Percentiles rank a stretch among this genome's conserved stretches.
Evolutionary conservation across 176 grass and related monocot genomes (phyloP).

Genomic region (Panicum miliaceum): DNA sequence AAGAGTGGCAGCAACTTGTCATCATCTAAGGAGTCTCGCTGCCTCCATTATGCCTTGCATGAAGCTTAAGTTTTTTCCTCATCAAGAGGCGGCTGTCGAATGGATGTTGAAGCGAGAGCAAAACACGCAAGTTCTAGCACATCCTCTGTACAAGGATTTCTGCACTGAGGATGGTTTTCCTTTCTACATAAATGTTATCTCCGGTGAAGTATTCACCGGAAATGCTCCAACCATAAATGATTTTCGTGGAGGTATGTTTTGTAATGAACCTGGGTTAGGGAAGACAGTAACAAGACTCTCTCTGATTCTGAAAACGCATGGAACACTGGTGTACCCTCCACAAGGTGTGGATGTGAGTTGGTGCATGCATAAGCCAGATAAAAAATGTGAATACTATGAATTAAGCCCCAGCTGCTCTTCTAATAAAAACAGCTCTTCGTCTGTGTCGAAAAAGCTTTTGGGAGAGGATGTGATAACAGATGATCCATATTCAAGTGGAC

Average conservation of each 20-base stretch:
- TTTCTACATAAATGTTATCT: slow-evolving; percentile 79
- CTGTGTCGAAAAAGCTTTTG: slow-evolving; percentile 45
- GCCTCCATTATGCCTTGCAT: slow-evolving; percentile 84
- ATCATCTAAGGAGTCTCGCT: slow-evolving; percentile 75
- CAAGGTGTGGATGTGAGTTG: slow-evolving; percentile 73
- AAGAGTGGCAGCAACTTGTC: slow-evolving; percentile 72
- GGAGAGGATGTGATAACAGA: slow-evolving; percentile 34
- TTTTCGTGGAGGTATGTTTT: slow-evolving; percentile 94
- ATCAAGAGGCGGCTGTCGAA: slow-evolving; percentile 90
- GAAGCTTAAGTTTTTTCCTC: slow-evolving; percentile 95
- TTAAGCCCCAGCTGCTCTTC: slow-evolving; percentile 45
- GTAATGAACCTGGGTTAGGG: slow-evolving; percentile 97
- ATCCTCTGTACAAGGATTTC: slow-evolving; percentile 84
- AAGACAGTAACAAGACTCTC: slow-evolving; percentile 94
- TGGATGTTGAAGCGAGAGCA: slow-evolving; percentile 89
- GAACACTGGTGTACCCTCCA: slow-evolving; percentile 73
- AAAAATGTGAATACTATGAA: slow-evolving; percentile 95
- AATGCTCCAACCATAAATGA: slow-evolving; percentile 66
- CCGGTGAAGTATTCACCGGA: slow-evolving; percentile 68
- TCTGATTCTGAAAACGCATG: slow-evolving; percentile 97
- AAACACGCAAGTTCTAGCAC: slow-evolving; percentile 42
- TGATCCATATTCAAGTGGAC: slow-evolving; percentile 43
- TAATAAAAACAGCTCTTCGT: slow-evolving; percentile 39
- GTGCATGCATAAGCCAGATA: slow-evolving; percentile 75
- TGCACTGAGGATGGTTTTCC: slow-evolving; percentile 78